Base-by-base conservation (phyloP, 441 rosid genomes). In the Macaranga tanarius region DNA sequence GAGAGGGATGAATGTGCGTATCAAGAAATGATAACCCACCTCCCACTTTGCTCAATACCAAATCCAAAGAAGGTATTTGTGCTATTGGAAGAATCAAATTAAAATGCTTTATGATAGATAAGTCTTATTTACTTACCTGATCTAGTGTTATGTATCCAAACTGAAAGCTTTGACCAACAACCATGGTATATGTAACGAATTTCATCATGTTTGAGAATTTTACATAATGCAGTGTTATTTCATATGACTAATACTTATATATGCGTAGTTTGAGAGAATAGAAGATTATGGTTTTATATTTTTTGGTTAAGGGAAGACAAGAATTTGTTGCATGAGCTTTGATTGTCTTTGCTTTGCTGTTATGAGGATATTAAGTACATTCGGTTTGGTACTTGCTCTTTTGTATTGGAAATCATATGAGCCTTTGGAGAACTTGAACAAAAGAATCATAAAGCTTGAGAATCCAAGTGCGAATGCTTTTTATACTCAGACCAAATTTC, bases 1-100 rank as follows among this genome's bases (percentile, higher is more conserved):
- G 95, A 95, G 81, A 90, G 97, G 79, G 99, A 96, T 73, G 98
- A 96, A 81, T 96, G 98, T 77, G 97, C 98, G 13, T 93, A 93
- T 79, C 98, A 93, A 75, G 98, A 93, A 84, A 93, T 93, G 98
- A 93, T 93, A 66, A 82, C 96, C 75, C 98, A 93, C 75, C 97
- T 93, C 74, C 98, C 98, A 0, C 97, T 93, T 45, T 90, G 96
- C 84, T 93, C 98, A 48, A 91, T 93, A 75, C 83, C 92, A 51
- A 88, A 88, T 77, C 98, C 97, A 0, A 90, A 88, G 81, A 93
- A 91, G 96, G 98, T 91, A 62, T 23, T 57, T 28, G 22, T 65
- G 13, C 31, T 26, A 44, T 26, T 54, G 10, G 28, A 62, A 34
- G 42, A 17, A 77, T 31, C 10, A 26, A 66, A 45, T 50, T 16